Evolutionary conservation across 176 grass and related monocot species (phyloP).

Genomic region (Elaeis guineensis): DNA sequence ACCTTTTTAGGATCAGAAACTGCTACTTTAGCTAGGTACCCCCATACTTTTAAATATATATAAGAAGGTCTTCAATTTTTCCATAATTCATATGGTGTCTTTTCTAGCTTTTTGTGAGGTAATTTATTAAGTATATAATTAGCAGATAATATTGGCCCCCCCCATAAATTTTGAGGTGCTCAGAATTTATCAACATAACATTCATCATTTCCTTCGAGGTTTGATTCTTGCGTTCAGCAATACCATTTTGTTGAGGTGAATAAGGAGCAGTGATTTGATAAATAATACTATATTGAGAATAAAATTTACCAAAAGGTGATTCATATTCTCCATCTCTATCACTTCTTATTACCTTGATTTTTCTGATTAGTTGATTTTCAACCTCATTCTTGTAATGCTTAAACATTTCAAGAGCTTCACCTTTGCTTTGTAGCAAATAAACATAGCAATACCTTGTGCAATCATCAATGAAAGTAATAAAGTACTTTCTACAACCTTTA

Average conservation of each 20-base stretch:
- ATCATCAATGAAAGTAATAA: neutral
- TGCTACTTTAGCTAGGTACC: neutral
- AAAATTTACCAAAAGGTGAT: too few species aligned
- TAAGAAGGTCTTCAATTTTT: neutral
- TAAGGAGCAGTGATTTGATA: neutral
- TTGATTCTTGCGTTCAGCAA: neutral
- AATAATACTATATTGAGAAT: too few species aligned
- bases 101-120: neutral
- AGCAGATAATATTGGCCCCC: too few species aligned
- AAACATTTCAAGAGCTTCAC: too few species aligned
- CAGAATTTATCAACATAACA: neutral
- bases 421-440: too few species aligned
- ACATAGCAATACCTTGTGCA: too few species aligned
- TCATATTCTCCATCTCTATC: too few species aligned
- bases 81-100: neutral
- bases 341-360: too few species aligned
- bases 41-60: neutral
- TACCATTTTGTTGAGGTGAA: neutral
- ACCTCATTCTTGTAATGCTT: too few species aligned
- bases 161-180: neutral
- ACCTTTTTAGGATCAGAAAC: too few species aligned
- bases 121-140: too few species aligned
- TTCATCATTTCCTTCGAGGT: neutral
- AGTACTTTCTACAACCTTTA: neutral
- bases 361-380: too few species aligned